Percentiles rank a stretch among this genome's conserved stretches.
phyloP scores from a whole-genome alignment of 768 basidiomycete species.

The Paxillus rubicundulus region DNA sequence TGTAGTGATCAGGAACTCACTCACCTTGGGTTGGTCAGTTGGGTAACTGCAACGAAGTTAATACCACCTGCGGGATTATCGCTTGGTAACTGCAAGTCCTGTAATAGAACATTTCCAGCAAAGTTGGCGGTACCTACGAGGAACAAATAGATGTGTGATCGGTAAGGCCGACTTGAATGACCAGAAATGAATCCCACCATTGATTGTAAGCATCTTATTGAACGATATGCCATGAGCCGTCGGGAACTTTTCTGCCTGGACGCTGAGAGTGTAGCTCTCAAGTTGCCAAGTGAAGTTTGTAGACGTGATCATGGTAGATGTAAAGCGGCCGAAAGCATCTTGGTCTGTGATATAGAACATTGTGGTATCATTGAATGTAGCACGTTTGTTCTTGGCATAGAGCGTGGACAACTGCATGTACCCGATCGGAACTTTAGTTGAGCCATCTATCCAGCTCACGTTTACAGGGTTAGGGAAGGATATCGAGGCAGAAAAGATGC shows the following conservation, averaged over 20 bases:
- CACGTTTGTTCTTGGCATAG: conserved; percentile 52
- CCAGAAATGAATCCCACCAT: conserved; percentile 37
- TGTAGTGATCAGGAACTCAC: background rate
- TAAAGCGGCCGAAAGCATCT: conserved; percentile 59
- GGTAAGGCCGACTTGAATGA: background rate
- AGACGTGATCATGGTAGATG: conserved; percentile 61
- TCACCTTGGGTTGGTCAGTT: conserved; percentile 57
- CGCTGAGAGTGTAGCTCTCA: conserved; percentile 51
- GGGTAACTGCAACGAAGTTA: conserved; percentile 56
- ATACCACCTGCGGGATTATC: conserved; percentile 69
- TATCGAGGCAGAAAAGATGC: conserved; percentile 62
- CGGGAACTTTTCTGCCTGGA: conserved; percentile 68
- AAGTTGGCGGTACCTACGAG: conserved; percentile 59
- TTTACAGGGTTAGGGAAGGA: conserved; percentile 54
- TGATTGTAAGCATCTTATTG: conserved; percentile 55
- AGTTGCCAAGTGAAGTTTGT: conserved; percentile 69
- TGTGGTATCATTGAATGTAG: conserved; percentile 58
- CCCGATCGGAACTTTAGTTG: conserved; percentile 51
- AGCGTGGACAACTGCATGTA: conserved; percentile 48
- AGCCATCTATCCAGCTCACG: conserved; percentile 56
- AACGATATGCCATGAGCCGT: conserved; percentile 64
- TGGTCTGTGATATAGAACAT: conserved; percentile 56
- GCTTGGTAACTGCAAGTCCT: conserved; percentile 62
- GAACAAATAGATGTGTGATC: background rate
- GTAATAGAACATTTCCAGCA: conserved; percentile 49